phyloP scores from a whole-genome alignment of 2,329 filamentous ascomycete genomes.

The Nemania sp. region DNA sequence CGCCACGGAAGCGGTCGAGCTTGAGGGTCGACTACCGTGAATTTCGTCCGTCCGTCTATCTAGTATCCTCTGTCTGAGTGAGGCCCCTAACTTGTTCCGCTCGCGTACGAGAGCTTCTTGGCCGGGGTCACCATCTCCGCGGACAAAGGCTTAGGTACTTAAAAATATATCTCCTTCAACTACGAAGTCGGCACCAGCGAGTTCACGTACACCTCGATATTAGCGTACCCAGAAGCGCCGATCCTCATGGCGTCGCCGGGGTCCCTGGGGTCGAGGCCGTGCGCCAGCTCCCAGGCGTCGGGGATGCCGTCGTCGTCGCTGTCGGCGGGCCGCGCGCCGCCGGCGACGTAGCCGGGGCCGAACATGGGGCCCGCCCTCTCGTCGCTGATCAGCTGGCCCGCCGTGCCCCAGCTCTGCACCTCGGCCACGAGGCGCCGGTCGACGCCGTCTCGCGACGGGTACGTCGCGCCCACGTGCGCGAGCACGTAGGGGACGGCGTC shows the following conservation, averaged over 20 bases:
- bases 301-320: slow-evolving; percentile 56
- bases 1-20: too few species aligned
- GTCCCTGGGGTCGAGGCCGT: slow-evolving; percentile 47
- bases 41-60: too few species aligned
- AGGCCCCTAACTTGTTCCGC: too few species aligned
- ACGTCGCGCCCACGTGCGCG: slow-evolving; percentile 46
- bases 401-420: slow-evolving; percentile 50
- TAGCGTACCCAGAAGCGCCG: slow-evolving; percentile 49
- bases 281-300: slow-evolving; percentile 51
- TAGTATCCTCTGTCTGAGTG: too few species aligned
- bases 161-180: too few species aligned
- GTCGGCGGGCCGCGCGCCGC: slow-evolving; percentile 47
- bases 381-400: slow-evolving; percentile 51
- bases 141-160: too few species aligned
- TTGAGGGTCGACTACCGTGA: too few species aligned
- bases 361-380: slow-evolving; percentile 47
- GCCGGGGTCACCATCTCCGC: too few species aligned
- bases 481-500: slow-evolving; percentile 49
- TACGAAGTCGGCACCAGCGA: slow-evolving; percentile 45
- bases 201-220: slow-evolving; percentile 56
- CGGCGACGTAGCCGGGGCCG: slow-evolving; percentile 45
- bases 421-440: slow-evolving; percentile 50
- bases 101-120: too few species aligned
- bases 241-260: slow-evolving; percentile 48
- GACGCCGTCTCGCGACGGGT: slow-evolving; percentile 49